phyloP scores from a whole-genome alignment of 495 filamentous ascomycete genomes.

The Echria macrotheca region DNA sequence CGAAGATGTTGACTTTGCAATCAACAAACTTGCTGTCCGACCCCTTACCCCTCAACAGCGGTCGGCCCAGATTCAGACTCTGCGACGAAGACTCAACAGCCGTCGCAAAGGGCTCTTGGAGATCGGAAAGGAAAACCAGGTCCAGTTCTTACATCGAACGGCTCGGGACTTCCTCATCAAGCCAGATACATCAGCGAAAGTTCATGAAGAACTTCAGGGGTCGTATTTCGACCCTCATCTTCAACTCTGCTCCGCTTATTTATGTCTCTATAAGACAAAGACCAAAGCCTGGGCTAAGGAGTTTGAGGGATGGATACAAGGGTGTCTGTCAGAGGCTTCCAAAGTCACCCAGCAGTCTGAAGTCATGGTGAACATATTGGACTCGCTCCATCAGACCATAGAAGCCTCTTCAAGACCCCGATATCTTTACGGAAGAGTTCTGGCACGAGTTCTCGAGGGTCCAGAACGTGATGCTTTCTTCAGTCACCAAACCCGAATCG shows the following conservation, averaged over 20 bases:
- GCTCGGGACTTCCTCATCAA: not conserved
- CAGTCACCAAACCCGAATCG: no score
- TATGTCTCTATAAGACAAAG: no score
- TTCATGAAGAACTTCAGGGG: not conserved
- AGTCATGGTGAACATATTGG: no score
- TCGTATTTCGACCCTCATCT: not conserved
- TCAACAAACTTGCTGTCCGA: not conserved
- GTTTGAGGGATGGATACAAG: no score
- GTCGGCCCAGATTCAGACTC: not conserved
- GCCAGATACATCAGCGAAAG: not conserved
- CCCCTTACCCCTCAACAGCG: not conserved
- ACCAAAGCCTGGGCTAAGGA: no score
- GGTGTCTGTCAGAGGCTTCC: no score
- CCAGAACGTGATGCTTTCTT: no score
- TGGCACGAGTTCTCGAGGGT: no score
- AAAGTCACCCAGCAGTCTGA: no score
- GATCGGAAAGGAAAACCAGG: not conserved
- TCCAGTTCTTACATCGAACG: slow-evolving; percentile 3
- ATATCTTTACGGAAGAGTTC: no score
- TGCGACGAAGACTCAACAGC: not conserved
- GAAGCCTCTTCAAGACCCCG: no score
- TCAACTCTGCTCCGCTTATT: not conserved
- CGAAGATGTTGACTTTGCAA: slow-evolving; percentile 10
- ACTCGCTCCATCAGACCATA: no score
- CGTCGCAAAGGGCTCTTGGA: slow-evolving; percentile 4